Evolutionary conservation across 306 rosid species (phyloP).

Genomic region (Rosa lucieae): DNA sequence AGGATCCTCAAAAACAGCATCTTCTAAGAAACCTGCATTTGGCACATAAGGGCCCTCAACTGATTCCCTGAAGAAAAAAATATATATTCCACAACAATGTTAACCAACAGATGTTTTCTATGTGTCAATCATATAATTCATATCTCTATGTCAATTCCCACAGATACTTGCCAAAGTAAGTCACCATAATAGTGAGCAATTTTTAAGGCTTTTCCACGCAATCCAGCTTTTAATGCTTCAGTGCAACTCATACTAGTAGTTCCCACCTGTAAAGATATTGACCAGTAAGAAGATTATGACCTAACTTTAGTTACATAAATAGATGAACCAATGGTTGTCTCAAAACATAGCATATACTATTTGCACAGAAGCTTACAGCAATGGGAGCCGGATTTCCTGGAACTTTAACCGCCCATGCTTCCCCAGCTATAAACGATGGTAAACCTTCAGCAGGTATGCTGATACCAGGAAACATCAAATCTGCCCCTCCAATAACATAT

Average conservation of each 20-base stretch:
- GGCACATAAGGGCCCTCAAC: conserved; percentile 73
- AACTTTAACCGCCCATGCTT: conserved; percentile 85
- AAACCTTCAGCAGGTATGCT: conserved; percentile 74
- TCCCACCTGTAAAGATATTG: conserved; percentile 62
- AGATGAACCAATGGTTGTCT: background rate
- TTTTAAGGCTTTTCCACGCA: conserved; percentile 88
- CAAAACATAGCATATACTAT: background rate
- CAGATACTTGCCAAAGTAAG: conserved; percentile 72
- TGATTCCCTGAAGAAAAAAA: conserved; percentile 64
- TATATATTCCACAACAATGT: conserved; percentile 21
- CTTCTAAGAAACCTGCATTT: conserved; percentile 84
- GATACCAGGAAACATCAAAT: conserved; percentile 97
- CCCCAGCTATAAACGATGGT: conserved; percentile 70
- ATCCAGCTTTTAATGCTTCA: conserved; percentile 77
- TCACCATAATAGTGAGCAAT: conserved; percentile 84
- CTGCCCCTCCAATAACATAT: conserved; percentile 87
- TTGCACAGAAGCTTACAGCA: conserved; percentile 50
- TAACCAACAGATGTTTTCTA: conserved; percentile 1
- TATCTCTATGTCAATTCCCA: conserved; percentile 20
- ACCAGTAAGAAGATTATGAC: background rate
- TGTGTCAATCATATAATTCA: background rate
- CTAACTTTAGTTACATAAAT: background rate
- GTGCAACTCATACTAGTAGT: conserved; percentile 81
- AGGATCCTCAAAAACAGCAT: conserved; percentile 86
- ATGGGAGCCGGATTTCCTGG: conserved; percentile 95